Percentiles rank a stretch among this genome's conserved stretches.
These are phyloP conservation scores for Lactarius psammicola DNA, from an alignment of 768 basidiomycete species.

Conservation along the genomic window DNA sequence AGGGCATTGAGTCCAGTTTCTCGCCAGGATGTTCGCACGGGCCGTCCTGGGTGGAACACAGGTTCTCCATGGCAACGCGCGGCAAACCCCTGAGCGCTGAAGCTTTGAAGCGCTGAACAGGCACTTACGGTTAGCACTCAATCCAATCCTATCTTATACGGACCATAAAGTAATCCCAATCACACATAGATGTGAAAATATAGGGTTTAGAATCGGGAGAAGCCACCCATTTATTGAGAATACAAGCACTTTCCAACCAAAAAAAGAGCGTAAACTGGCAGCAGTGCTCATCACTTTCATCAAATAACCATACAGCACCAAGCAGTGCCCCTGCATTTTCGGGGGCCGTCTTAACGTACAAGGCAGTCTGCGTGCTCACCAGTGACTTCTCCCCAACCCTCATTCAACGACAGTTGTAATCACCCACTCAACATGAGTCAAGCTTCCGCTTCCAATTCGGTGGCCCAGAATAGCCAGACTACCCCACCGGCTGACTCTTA, in stretches of 20 bases:
- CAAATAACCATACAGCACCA: too few species aligned
- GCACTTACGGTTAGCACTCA: too few species aligned
- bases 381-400: not conserved
- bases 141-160: too few species aligned
- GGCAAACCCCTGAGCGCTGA: not conserved
- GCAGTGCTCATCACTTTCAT: not conserved
- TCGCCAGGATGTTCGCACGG: not conserved
- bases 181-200: not conserved
- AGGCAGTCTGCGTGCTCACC: not conserved
- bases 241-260: not conserved
- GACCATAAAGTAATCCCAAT: not conserved
- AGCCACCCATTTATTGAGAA: not conserved
- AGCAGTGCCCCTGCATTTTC: too few species aligned
- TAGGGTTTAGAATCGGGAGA: too few species aligned
- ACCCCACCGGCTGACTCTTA: not conserved
- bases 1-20: not conserved
- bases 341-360: not conserved
- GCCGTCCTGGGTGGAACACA: too few species aligned
- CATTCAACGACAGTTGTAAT: not conserved
- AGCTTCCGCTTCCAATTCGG: not conserved
- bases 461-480: not conserved
- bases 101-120: too few species aligned
- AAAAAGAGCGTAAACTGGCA: not conserved
- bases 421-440: not conserved
- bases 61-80: not conserved